A percentile compares a stretch with the other conserved stretches of the same genome.
Evolutionary conservation across 2,329 filamentous ascomycete species (phyloP).

Genomic region (Paracorniculantispora psalliotae): DNA sequence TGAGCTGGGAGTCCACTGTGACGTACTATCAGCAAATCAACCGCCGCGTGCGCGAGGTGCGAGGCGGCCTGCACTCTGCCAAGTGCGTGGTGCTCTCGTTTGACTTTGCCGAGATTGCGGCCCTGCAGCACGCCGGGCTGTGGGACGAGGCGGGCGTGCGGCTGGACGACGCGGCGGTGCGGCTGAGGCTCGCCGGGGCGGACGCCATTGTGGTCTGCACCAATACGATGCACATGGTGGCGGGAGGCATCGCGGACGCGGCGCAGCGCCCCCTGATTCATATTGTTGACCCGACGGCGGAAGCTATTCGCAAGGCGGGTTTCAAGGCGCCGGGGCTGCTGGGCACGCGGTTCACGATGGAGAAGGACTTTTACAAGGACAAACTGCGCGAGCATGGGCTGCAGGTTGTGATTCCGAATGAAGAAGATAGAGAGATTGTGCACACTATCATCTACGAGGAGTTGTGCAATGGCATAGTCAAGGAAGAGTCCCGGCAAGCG

Average conservation of each 20-base stretch:
- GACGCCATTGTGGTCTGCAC: slow-evolving; percentile 22
- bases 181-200: slow-evolving; percentile 18
- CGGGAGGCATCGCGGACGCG: slow-evolving; percentile 13
- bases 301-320: slow-evolving; percentile 14
- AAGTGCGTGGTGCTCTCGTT: slow-evolving; percentile 21
- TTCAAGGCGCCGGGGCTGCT: slow-evolving; percentile 17
- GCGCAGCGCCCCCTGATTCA: slow-evolving; percentile 20
- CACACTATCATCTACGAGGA: slow-evolving; percentile 20
- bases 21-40: slow-evolving; percentile 25
- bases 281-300: slow-evolving; percentile 22
- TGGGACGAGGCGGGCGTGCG: slow-evolving; percentile 18
- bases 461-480: slow-evolving; percentile 20
- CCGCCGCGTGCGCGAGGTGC: slow-evolving; percentile 18
- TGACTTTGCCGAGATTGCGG: slow-evolving; percentile 22
- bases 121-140: slow-evolving; percentile 16
- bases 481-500: slow-evolving; percentile 10
- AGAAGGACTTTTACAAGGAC: slow-evolving; percentile 21
- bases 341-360: slow-evolving; percentile 23
- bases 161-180: slow-evolving; percentile 17
- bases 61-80: slow-evolving; percentile 21
- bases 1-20: slow-evolving; percentile 24
- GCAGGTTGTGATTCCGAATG: slow-evolving; percentile 12
- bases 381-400: slow-evolving; percentile 17
- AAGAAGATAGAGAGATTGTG: slow-evolving; percentile 11
- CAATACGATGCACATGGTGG: slow-evolving; percentile 23